phyloP scores from a whole-genome alignment of 768 basidiomycete genomes.

The Suillus fuscotomentosus region DNA sequence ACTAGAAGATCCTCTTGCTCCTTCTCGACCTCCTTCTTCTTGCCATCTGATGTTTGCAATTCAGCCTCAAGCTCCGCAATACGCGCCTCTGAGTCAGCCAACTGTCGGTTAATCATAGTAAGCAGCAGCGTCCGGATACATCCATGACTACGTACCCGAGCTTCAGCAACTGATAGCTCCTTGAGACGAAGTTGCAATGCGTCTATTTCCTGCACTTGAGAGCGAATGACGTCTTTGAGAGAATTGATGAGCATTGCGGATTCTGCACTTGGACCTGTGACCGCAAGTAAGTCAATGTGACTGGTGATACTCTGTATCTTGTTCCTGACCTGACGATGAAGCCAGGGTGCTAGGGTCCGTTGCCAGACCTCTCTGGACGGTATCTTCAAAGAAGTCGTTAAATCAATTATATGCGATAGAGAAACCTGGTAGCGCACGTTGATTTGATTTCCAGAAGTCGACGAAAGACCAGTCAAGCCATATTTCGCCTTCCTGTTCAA shows the following conservation, averaged over 20 bases:
- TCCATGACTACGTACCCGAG: slow-evolving; percentile 31
- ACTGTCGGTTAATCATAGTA: slow-evolving; percentile 27
- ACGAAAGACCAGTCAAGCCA: slow-evolving; percentile 99
- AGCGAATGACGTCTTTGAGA: slow-evolving; percentile 78
- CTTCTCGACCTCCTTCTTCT: slow-evolving; percentile 83
- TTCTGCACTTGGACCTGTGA: slow-evolving; percentile 67
- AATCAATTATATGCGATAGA: neutral
- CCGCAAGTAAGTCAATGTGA: slow-evolving; percentile 1
- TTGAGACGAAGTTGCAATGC: slow-evolving; percentile 60
- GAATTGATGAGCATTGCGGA: slow-evolving; percentile 79
- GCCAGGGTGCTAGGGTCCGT: slow-evolving; percentile 67
- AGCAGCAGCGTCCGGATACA: neutral
- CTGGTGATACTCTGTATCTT: neutral
- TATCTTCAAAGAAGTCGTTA: slow-evolving; percentile 43
- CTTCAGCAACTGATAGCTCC: slow-evolving; percentile 30
- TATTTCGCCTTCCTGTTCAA: slow-evolving; percentile 72
- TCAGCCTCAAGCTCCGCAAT: slow-evolving; percentile 45
- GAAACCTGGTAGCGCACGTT: slow-evolving; percentile 51
- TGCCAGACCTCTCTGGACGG: slow-evolving; percentile 71
- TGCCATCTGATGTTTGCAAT: slow-evolving; percentile 54
- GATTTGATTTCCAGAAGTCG: slow-evolving; percentile 98
- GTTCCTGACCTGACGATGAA: slow-evolving; percentile 52
- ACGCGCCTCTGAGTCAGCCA: slow-evolving; percentile 45
- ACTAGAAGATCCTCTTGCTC: slow-evolving; percentile 97
- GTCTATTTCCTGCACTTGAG: slow-evolving; percentile 81